Conservation (phyloP, 768 basidiomycete genomes). For the Pleurotus djamor region DNA sequence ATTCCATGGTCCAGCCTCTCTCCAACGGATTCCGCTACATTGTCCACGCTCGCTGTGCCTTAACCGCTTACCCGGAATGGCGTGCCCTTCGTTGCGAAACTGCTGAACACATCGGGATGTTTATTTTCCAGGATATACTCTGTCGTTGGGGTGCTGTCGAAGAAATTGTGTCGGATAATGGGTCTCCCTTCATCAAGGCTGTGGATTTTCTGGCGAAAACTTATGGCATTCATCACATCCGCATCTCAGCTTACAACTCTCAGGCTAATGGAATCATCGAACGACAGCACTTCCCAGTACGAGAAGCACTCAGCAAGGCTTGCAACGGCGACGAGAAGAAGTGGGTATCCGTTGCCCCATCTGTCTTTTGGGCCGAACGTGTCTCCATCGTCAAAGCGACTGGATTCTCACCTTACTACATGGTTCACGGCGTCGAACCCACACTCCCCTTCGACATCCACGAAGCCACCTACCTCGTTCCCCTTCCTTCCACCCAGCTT, state of each 20-base stretch:
- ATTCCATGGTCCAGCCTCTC: no score
- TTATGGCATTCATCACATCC: slow-evolving; percentile 34
- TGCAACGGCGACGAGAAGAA: slow-evolving; percentile 13
- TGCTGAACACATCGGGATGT: slow-evolving; percentile 19
- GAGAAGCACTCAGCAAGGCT: slow-evolving; percentile 22
- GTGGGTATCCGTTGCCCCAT: slow-evolving; percentile 21
- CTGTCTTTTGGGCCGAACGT: slow-evolving; percentile 26
- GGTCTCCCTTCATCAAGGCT: slow-evolving; percentile 24
- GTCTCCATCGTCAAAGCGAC: slow-evolving; percentile 20
- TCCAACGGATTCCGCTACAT: slow-evolving; percentile 27
- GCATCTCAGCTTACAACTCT: slow-evolving; percentile 34
- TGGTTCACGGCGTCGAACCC: slow-evolving; percentile 21
- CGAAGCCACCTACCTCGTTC: not conserved
- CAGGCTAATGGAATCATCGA: slow-evolving; percentile 32
- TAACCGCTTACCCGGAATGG: slow-evolving; percentile 30
- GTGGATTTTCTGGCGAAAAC: slow-evolving; percentile 14
- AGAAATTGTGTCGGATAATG: slow-evolving; percentile 38
- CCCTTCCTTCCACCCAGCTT: no score
- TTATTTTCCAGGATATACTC: slow-evolving; percentile 28
- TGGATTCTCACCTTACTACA: slow-evolving; percentile 28
- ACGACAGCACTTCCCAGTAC: slow-evolving; percentile 14
- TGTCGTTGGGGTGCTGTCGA: slow-evolving; percentile 27
- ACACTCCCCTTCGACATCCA: slow-evolving; percentile 20
- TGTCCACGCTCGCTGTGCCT: slow-evolving; percentile 30
- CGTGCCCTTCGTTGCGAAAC: slow-evolving; percentile 23